Evolutionary conservation across 257 asterid species (phyloP).

Genomic region (Gentiana macrophylla): DNA sequence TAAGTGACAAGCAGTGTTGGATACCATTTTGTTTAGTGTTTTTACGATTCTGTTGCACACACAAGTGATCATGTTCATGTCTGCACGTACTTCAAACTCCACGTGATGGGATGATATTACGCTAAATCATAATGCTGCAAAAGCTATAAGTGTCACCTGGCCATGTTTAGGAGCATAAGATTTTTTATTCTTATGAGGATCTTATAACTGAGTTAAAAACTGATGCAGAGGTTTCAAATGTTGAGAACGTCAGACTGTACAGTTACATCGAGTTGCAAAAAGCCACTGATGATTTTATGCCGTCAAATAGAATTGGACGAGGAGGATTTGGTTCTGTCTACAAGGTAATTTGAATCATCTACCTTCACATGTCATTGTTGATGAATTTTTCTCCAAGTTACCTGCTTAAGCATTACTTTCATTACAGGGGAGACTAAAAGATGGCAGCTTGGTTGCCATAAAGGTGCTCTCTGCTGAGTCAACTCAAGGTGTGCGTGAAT

Average conservation of each 20-base stretch:
- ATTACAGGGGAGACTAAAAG: conserved; percentile 65
- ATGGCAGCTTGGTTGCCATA: conserved; percentile 63
- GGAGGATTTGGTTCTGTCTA: conserved; percentile 91
- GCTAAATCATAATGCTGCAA: neutral
- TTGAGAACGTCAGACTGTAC: conserved; percentile 42
- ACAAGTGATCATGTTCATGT: neutral
- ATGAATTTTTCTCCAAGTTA: conserved; percentile 1
- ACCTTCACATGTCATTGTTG: neutral
- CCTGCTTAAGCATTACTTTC: conserved; percentile 3
- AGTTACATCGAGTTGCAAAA: conserved; percentile 48
- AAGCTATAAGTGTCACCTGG: neutral
- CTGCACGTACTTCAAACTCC: neutral
- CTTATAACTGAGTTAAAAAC: conserved; percentile 15
- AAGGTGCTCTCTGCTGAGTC: conserved; percentile 86
- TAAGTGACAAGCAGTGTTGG: conserved; percentile 13
- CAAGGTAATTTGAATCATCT: conserved; percentile 37
- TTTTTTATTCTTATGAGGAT: conserved; percentile 4
- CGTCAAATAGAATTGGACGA: conserved; percentile 60
- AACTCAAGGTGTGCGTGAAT: conserved; percentile 66
- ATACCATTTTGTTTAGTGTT: neutral
- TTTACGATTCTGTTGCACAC: too few species aligned
- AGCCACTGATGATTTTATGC: conserved; percentile 58
- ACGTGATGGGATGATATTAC: neutral
- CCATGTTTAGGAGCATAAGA: conserved; percentile 1
- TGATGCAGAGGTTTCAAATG: conserved; percentile 50